Evolutionary conservation across 208 protist genomes (phyloP).

Genomic region (Kentomonas sorsogonicus): DNA sequence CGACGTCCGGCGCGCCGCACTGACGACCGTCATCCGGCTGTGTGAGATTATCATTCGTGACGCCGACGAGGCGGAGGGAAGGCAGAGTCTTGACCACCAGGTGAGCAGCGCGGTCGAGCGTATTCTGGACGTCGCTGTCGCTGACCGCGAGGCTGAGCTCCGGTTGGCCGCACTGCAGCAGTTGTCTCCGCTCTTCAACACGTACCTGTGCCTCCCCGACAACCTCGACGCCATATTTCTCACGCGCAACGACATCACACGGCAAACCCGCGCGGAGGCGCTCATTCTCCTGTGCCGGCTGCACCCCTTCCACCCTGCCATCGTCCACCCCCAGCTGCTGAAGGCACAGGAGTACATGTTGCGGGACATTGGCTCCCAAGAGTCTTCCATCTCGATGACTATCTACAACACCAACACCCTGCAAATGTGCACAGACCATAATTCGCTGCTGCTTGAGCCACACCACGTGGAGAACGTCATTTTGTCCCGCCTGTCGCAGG

Average conservation of each 20-base stretch:
- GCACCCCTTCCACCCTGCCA: constrained; percentile 53
- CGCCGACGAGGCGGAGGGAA: constrained; percentile 11
- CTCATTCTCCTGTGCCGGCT: constrained; percentile 78
- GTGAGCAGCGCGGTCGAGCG: constrained; percentile 69
- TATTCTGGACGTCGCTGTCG: constrained; percentile 79
- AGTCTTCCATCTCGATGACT: constrained; percentile 67
- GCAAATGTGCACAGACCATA: constrained; percentile 61
- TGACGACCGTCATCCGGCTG: constrained; percentile 52
- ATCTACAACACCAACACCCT: constrained; percentile 60
- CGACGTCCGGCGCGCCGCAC: constrained; percentile 49
- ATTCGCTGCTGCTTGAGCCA: constrained; percentile 57
- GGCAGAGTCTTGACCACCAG: constrained; percentile 35
- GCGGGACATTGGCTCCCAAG: constrained; percentile 68
- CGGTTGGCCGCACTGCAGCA: constrained; percentile 55
- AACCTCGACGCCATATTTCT: constrained; percentile 83
- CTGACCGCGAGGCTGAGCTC: constrained; percentile 59
- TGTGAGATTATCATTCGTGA: constrained; percentile 57
- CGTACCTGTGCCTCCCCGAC: constrained; percentile 73
- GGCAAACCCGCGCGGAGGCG: constrained; percentile 39
- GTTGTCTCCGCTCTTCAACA: constrained; percentile 55
- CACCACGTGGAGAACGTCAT: constrained; percentile 59
- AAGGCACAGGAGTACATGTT: constrained; percentile 78
- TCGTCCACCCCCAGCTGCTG: constrained; percentile 65
- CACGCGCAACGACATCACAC: constrained; percentile 68
- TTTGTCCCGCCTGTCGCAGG: constrained; percentile 46